Base-by-base conservation (phyloP, 768 basidiomycete species). In the Mycena haematopus region DNA sequence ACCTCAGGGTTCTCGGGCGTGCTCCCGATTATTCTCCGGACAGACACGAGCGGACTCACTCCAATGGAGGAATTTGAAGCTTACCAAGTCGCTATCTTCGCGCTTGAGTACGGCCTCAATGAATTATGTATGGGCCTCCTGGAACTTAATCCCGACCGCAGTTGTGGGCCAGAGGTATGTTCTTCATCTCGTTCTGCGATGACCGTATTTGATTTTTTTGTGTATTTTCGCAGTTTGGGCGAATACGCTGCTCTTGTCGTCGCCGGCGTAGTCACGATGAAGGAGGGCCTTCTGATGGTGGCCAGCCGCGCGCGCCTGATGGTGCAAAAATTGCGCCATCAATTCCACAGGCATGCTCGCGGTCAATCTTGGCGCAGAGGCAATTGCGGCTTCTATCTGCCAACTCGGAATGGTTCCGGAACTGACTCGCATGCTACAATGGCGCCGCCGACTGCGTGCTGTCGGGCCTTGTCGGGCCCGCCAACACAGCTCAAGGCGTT, bases 111-210 rank as follows among this genome's bases (percentile, higher is more conserved):
- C 19, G 85, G 86, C 0, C 74, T 92, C 22, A 81, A 84, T 0
- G 76, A 74, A 49, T 60, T 92, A 15, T 92, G 90, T 92, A 15
- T 92, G 90, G 91, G 82, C 82, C 35, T 83, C 81, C 8, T 92
- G 87, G 89, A 90, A 90, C 1, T 45, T 92, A 14, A 65, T 68
- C 22, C 90, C 90, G 5, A 67, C 75, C 21, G 86, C 80, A 0
- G 84, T 90, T 15, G 78, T 87, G 19, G 90, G 91, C 3, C 90
- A 92, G 68, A 92, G 91, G 91, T 91, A 80, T 70, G 38, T 55
- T 57, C n/a, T 45, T 3, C n/a, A 52, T 31, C 4, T 46, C 27
- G 36, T 38, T 53, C 14, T 31, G 38, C 13, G 14, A 27, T 69
- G 27, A 52, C 52, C 11, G 14, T 24, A 0, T 22, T 35, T 50